Conservation (phyloP, 2,329 filamentous ascomycete species). For the Epichloe elymi region DNA sequence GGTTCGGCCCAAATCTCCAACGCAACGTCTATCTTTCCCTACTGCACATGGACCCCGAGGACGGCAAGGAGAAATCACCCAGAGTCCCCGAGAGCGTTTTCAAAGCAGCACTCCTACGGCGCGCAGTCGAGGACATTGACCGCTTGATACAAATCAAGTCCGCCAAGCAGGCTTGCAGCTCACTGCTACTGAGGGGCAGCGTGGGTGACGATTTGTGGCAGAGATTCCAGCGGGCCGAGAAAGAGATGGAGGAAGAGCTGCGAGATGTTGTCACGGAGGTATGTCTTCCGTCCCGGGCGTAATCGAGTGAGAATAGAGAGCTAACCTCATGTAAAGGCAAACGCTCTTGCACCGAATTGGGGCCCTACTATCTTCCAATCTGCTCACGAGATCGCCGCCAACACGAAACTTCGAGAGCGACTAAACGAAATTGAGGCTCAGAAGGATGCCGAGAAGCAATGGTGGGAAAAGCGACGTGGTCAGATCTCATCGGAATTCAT, state of each 20-base stretch:
- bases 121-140: conserved; percentile 85
- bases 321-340: conserved; percentile 48
- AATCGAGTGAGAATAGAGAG: not conserved
- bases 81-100: conserved; percentile 72
- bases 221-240: conserved; percentile 80
- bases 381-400: conserved; percentile 89
- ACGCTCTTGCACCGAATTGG: conserved; percentile 79
- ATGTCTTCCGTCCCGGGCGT: conserved; percentile 12
- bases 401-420: conserved; percentile 60
- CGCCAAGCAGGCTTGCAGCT: conserved; percentile 76
- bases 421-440: conserved; percentile 64
- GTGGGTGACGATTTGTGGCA: conserved; percentile 96
- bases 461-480: conserved; percentile 79
- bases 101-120: conserved; percentile 74
- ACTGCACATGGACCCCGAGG: conserved; percentile 59
- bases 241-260: conserved; percentile 94
- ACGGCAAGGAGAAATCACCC: conserved; percentile 51
- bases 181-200: conserved; percentile 75
- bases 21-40: conserved; percentile 92
- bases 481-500: conserved; percentile 66
- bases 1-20: conserved; percentile 84
- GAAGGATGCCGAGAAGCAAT: conserved; percentile 62
- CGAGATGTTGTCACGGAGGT: conserved; percentile 91
- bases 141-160: conserved; percentile 80
- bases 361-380: conserved; percentile 93